Percentiles rank a stretch among this genome's conserved stretches.
phyloP scores from a whole-genome alignment of 148 eudicot genomes.

The Cornus kousa region DNA sequence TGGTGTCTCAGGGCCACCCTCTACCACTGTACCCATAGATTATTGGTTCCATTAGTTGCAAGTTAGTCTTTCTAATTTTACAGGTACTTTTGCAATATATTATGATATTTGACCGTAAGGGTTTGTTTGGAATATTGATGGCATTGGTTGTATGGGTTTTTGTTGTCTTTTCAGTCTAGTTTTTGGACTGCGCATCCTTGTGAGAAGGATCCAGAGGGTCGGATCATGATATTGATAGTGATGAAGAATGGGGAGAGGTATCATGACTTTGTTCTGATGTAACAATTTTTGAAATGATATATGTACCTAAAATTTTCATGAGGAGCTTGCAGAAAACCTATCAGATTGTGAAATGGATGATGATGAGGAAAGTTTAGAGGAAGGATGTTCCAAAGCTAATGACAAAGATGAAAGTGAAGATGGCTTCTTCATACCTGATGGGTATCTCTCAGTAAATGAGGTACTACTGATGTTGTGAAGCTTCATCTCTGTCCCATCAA shows the following conservation, averaged over 20 bases:
- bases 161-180: conserved; percentile 44
- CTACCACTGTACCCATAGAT: too few species aligned
- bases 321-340: conserved; percentile 96
- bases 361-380: conserved; percentile 61
- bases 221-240: conserved; percentile 93
- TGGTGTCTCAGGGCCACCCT: too few species aligned
- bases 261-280: conserved; percentile 2
- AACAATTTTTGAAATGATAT: conserved; percentile 6
- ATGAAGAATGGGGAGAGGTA: conserved; percentile 99
- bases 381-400: conserved; percentile 56
- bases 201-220: conserved; percentile 75
- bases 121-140: neutral
- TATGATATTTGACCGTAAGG: neutral
- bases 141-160: neutral
- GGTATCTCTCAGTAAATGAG: conserved; percentile 95
- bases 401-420: conserved; percentile 87
- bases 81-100: neutral
- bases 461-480: conserved; percentile 30
- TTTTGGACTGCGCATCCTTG: conserved; percentile 72
- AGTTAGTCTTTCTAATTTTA: neutral
- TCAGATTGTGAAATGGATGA: conserved; percentile 96
- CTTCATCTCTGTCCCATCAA: too few species aligned
- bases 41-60: neutral
- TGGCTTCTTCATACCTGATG: conserved; percentile 97
- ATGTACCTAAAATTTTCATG: conserved; percentile 39